phyloP scores from a whole-genome alignment of 148 eudicot species.

The Amaranthus hypochondriacus region DNA sequence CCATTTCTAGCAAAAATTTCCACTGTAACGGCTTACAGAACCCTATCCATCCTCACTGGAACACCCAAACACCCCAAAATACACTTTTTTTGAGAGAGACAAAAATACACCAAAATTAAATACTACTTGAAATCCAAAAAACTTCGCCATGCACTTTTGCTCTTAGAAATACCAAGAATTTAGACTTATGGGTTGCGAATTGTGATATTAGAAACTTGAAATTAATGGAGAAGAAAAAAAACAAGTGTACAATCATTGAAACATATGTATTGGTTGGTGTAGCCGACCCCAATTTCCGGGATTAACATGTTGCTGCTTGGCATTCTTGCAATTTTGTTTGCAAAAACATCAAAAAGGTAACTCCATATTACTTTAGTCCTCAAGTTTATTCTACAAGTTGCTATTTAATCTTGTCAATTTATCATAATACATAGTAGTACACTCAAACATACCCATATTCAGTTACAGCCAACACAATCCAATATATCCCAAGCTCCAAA shows the following conservation, averaged over 20 bases:
- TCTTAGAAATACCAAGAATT: too few species aligned
- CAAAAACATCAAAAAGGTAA: background rate
- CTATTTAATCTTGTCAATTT: background rate
- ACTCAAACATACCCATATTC: background rate
- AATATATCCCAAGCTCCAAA: background rate
- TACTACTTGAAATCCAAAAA: too few species aligned
- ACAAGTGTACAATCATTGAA: too few species aligned
- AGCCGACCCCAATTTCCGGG: background rate
- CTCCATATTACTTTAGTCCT: background rate
- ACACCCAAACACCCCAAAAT: too few species aligned
- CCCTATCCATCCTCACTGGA: too few species aligned
- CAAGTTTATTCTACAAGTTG: background rate
- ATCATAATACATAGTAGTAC: background rate
- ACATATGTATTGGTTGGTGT: background rate
- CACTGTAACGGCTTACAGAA: background rate
- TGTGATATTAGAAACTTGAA: too few species aligned
- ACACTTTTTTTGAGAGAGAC: too few species aligned
- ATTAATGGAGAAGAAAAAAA: too few species aligned
- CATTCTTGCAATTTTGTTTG: background rate
- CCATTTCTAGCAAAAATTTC: background rate
- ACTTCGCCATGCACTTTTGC: too few species aligned
- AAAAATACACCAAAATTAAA: too few species aligned
- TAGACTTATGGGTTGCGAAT: too few species aligned
- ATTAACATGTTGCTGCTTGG: background rate
- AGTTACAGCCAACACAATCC: background rate